Base-by-base conservation (phyloP, 108 stramenopile species). In the Schizochytrium sp. region DNA sequence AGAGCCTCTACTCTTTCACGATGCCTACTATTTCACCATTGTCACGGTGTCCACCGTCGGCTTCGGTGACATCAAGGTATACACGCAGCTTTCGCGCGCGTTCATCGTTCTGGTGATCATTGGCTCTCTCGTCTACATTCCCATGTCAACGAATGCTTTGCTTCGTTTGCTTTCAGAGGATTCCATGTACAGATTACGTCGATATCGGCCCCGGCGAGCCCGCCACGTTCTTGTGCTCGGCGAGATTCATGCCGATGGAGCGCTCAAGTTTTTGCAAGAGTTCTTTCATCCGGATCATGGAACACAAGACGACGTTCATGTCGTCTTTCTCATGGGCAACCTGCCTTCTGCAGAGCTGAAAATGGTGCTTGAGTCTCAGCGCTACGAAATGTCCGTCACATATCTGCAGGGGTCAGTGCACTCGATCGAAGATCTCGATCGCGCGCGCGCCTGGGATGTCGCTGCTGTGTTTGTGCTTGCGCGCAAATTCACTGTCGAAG, bases 211-310 rank as follows among this genome's bases (percentile, higher is more conserved):
- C 2, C 48, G 76, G 45, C 45, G 12, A 45, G 12, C 23, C 18
- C 19, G 28, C 0, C 76, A 83, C 51, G 76, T 83, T 4, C 4
- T 83, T 12, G 76, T 83, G 44, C 51, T 47, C 6, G 76, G 76
- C 45, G 76, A 83, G 45, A 83, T 53, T 0, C 51, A 83, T 34
- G 48, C 76, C 12, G 76, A 83, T 4, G 76, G 76, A 6, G 76
- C 76, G 51, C 76, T 47, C n/a, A 53, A 83, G 4, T 83, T 83
- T 4, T 45, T 83, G 19, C 45, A 53, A 53, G 76, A 83, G 51
- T 83, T 83, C 23, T 83, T 83, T 28, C 76, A 83, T 23, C 51
- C 76, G n/a, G 76, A 83, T 23, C 76, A 83, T 83, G 76, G 76
- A 6, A 53, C 23, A 19, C 45, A 83, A 12, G 45, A 3, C 25